Evolutionary conservation across 306 rosid species (phyloP).

Genomic region (Senna tora): DNA sequence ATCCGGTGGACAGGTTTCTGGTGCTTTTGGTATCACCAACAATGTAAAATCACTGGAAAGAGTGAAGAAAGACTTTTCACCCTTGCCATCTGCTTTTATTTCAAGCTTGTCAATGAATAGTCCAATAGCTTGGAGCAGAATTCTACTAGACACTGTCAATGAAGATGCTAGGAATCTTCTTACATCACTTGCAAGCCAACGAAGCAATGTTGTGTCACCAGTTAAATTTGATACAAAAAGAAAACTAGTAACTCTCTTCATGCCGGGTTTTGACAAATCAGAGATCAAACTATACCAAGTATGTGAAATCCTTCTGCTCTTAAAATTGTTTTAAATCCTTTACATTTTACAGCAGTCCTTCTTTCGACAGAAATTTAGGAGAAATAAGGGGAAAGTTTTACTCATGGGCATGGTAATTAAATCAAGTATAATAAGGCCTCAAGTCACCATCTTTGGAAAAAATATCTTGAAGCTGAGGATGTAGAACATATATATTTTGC

Average conservation of each 20-base stretch:
- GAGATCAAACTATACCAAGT: slow-evolving; percentile 95
- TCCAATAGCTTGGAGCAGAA: slow-evolving; percentile 60
- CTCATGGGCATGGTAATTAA: neutral
- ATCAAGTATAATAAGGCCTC: neutral
- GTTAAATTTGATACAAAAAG: slow-evolving; percentile 69
- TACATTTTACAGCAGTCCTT: neutral
- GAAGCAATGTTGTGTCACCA: slow-evolving; percentile 43
- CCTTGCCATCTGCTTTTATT: slow-evolving; percentile 72
- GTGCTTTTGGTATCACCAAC: slow-evolving; percentile 63
- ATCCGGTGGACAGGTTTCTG: slow-evolving; percentile 84
- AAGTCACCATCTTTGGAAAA: neutral
- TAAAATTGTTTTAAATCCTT: neutral
- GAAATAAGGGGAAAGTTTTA: slow-evolving; percentile 12
- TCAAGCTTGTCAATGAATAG: slow-evolving; percentile 52
- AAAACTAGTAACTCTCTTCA: slow-evolving; percentile 73
- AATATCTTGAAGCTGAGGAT: neutral
- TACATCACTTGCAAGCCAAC: slow-evolving; percentile 47
- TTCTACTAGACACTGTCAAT: slow-evolving; percentile 44
- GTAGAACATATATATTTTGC: too few relatives aligned
- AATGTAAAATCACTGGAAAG: slow-evolving; percentile 51
- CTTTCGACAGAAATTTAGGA: slow-evolving; percentile 28
- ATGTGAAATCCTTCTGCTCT: slow-evolving; percentile 32
- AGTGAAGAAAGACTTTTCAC: slow-evolving; percentile 56
- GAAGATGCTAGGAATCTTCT: slow-evolving; percentile 66
- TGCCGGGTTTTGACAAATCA: slow-evolving; percentile 95